Conservation (phyloP, 2,329 filamentous ascomycete genomes). For the Xylaria digitata region DNA sequence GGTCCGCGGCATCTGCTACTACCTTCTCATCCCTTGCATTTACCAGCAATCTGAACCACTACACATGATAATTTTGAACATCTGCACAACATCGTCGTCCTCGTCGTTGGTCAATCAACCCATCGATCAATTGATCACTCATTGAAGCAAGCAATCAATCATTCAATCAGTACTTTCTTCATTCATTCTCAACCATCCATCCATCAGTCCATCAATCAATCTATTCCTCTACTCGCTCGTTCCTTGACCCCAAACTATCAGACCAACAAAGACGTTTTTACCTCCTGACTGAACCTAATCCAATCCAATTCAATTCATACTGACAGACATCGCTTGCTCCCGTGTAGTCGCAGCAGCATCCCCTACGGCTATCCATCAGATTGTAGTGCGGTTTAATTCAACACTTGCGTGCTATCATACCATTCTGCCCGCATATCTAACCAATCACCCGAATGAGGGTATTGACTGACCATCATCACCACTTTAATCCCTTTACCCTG, state of each 20-base stretch:
- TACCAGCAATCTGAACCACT: slow-evolving; percentile 31
- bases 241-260: slow-evolving; percentile 4
- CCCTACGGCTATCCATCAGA: slow-evolving; percentile 35
- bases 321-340: slow-evolving; percentile 57
- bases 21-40: slow-evolving; percentile 35
- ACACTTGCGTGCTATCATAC: slow-evolving; percentile 13
- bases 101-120: slow-evolving; percentile 21
- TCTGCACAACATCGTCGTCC: slow-evolving; percentile 34
- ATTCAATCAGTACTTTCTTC: slow-evolving; percentile 16
- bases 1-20: slow-evolving; percentile 10
- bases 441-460: slow-evolving; percentile 28
- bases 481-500: slow-evolving; percentile 24
- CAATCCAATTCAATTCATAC: slow-evolving; percentile 20
- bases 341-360: slow-evolving; percentile 24
- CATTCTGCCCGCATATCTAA: slow-evolving; percentile 29
- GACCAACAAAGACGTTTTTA: slow-evolving; percentile 16
- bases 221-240: neutral
- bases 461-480: slow-evolving; percentile 22
- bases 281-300: slow-evolving; percentile 10
- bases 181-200: slow-evolving; percentile 10
- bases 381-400: slow-evolving; percentile 27
- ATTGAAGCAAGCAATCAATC: slow-evolving; percentile 12
- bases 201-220: slow-evolving; percentile 1
- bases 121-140: slow-evolving; percentile 11
- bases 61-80: slow-evolving; percentile 29